Percentiles rank a stretch among this genome's conserved stretches.
Evolutionary conservation across 345 rosid species (phyloP).

Genomic region (Leavenworthia alabamica): DNA sequence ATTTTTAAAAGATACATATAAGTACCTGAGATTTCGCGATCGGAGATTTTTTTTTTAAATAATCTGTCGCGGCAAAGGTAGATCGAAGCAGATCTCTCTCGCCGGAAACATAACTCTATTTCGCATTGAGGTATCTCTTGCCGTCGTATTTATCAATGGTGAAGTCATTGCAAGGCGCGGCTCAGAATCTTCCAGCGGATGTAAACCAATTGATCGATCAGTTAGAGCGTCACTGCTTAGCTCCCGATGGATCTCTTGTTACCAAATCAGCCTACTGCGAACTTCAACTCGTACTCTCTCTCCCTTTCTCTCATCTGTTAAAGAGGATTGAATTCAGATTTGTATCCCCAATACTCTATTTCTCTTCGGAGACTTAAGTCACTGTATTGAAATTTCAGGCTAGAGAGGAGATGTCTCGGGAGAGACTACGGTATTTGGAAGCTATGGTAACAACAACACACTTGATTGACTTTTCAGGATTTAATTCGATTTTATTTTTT

Average conservation of each 20-base stretch:
- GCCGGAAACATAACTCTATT: constrained; percentile 8
- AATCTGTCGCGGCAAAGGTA: constrained; percentile 14
- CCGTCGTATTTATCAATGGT: constrained; percentile 37
- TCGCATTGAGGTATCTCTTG: neutral
- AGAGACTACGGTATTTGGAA: constrained; percentile 85
- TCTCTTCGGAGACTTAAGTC: neutral
- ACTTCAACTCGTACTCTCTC: constrained; percentile 66
- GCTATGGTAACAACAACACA: constrained; percentile 69
- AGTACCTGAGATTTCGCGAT: neutral
- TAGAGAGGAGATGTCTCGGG: constrained; percentile 90
- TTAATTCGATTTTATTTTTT: neutral
- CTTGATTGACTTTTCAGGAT: neutral
- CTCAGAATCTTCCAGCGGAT: constrained; percentile 68
- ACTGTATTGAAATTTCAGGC: constrained; percentile 46
- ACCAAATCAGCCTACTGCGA: constrained; percentile 80
- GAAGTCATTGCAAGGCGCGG: constrained; percentile 53
- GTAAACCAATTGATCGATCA: constrained; percentile 77
- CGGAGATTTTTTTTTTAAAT: neutral
- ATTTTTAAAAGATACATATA: neutral
- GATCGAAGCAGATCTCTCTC: constrained; percentile 23
- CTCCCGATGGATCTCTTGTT: constrained; percentile 91
- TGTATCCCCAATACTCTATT: constrained; percentile 5
- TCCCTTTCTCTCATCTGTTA: neutral
- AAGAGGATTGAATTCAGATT: neutral
- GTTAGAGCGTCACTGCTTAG: constrained; percentile 93